Evolutionary conservation across 805 yeast genomes (phyloP).

Genomic region (Priceomyces carsonii): DNA sequence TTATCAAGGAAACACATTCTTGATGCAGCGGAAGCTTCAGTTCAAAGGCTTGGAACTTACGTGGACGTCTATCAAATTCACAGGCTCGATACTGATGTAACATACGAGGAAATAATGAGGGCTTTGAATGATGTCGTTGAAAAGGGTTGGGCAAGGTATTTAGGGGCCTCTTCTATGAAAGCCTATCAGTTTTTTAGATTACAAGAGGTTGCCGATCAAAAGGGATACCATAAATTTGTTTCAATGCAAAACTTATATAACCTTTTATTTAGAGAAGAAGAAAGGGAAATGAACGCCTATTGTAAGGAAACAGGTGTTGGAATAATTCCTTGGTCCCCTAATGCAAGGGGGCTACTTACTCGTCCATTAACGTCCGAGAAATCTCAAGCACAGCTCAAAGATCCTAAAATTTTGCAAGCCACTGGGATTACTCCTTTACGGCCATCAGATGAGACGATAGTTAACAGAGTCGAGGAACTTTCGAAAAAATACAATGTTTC

Average conservation of each 20-base stretch:
- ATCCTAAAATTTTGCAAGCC: neutral
- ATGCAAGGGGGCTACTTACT: slow-evolving; percentile 54
- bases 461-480: slow-evolving; percentile 12
- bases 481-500: slow-evolving; percentile 9
- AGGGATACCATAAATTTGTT: slow-evolving; percentile 59
- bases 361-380: slow-evolving; percentile 35
- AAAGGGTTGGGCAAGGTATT: slow-evolving; percentile 49
- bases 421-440: too few species aligned
- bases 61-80: slow-evolving; percentile 60
- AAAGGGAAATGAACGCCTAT: slow-evolving; percentile 59
- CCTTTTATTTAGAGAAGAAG: slow-evolving; percentile 60
- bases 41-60: slow-evolving; percentile 51
- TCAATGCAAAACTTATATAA: slow-evolving; percentile 61
- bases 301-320: slow-evolving; percentile 52
- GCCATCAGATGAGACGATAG: slow-evolving; percentile 9
- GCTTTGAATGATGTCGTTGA: slow-evolving; percentile 53
- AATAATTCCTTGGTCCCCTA: slow-evolving; percentile 60
- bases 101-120: slow-evolving; percentile 55
- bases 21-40: slow-evolving; percentile 45
- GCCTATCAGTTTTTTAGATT: slow-evolving; percentile 53
- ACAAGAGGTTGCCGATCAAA: slow-evolving; percentile 55
- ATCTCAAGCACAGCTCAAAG: too few species aligned
- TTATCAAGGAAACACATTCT: slow-evolving; percentile 40
- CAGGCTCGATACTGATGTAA: slow-evolving; percentile 48
- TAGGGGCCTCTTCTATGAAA: slow-evolving; percentile 65